These are phyloP conservation scores for Euphorbia peplus DNA, from an alignment of 345 rosid genomes.

Conservation along the genomic window DNA sequence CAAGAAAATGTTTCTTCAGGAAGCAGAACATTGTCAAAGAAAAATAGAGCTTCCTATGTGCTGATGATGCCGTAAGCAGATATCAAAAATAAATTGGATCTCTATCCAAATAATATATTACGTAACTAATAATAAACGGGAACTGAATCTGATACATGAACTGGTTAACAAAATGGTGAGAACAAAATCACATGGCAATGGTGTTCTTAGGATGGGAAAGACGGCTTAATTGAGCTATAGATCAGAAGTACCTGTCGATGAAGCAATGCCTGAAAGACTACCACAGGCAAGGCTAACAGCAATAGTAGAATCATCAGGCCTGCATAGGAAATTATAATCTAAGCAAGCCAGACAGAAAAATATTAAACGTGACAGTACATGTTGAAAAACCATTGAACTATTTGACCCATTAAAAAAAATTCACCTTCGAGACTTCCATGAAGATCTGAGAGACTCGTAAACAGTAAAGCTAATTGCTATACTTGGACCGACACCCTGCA, in stretches of 20 bases:
- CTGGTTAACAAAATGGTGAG: neutral
- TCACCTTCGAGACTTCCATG: slow-evolving; percentile 78
- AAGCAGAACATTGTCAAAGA: neutral
- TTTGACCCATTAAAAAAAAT: neutral
- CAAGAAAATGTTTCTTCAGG: slow-evolving; percentile 1
- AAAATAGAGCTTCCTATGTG: too few species aligned
- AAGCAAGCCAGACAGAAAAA: neutral
- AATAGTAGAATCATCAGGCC: slow-evolving; percentile 65
- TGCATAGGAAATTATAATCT: slow-evolving; percentile 17
- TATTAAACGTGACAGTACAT: neutral
- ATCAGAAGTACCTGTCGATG: slow-evolving; percentile 68
- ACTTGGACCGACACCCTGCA: slow-evolving; percentile 92
- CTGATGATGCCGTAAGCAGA: too few species aligned
- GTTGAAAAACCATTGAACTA: neutral
- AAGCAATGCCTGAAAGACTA: slow-evolving; percentile 88
- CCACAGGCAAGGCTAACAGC: slow-evolving; percentile 76
- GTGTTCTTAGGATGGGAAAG: neutral
- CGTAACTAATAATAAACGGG: neutral
- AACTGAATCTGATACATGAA: neutral
- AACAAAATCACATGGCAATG: neutral
- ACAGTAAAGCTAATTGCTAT: slow-evolving; percentile 87
- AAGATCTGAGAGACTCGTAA: slow-evolving; percentile 79
- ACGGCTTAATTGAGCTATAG: neutral
- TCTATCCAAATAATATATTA: neutral
- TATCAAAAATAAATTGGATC: too few species aligned